phyloP scores from a whole-genome alignment of 129 eudicot genomes.

The Escallonia rubra region DNA sequence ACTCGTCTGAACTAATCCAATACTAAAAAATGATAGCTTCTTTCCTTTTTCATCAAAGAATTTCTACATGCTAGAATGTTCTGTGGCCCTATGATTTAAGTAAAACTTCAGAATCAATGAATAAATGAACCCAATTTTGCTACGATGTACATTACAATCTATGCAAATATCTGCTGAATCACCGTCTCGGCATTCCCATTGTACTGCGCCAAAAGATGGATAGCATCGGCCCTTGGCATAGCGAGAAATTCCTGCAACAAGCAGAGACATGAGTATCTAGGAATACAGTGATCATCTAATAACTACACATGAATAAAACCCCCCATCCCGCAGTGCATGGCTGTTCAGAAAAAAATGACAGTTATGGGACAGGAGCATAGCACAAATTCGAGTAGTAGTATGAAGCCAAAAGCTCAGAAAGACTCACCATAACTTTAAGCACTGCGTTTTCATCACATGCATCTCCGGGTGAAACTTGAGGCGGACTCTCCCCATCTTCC shows the following conservation, averaged over 20 bases:
- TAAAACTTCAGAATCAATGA: neutral
- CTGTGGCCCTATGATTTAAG: slow-evolving; percentile 1
- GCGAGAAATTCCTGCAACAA: slow-evolving; percentile 91
- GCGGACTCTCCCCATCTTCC: slow-evolving; percentile 69
- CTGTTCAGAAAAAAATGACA: too few species aligned
- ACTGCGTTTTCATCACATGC: slow-evolving; percentile 76
- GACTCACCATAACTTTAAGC: slow-evolving; percentile 86
- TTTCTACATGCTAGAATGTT: neutral
- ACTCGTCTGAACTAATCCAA: neutral
- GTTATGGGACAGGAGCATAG: too few species aligned
- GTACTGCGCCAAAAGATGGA: slow-evolving; percentile 85
- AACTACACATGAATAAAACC: too few species aligned
- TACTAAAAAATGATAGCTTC: neutral
- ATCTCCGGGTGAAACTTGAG: slow-evolving; percentile 63
- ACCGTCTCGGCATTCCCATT: slow-evolving; percentile 90
- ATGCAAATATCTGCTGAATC: slow-evolving; percentile 87
- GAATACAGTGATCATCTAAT: too few species aligned
- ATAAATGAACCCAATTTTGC: slow-evolving; percentile 2
- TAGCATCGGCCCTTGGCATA: slow-evolving; percentile 93
- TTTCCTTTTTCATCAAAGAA: neutral
- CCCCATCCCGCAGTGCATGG: too few species aligned
- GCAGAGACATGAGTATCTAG: neutral
- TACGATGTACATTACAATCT: slow-evolving; percentile 23
- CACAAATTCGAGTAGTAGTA: too few species aligned
- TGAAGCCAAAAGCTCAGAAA: neutral